Evolutionary conservation across 108 stramenopile species (phyloP), one percentile per base, ranked within the genome.

Genomic region (Craspedostauros australis): DNA sequence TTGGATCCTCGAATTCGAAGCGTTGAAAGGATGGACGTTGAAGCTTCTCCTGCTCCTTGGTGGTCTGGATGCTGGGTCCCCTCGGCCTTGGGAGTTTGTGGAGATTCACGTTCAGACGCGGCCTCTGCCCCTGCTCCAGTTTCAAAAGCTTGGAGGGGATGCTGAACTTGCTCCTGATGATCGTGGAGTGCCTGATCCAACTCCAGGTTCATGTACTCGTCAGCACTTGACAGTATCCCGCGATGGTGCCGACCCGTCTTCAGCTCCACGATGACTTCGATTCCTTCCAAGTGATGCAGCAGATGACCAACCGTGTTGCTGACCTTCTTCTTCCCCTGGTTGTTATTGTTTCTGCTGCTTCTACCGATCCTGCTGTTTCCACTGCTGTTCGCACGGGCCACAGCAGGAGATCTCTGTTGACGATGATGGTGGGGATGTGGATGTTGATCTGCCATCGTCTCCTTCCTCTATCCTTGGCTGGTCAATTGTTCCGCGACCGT

Each of bases 171-270:
- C 23, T 5, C 20, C 25, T 9, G 31, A 46, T 51, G 42, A 26
- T 11, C 31, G 30, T 44, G 18, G 0, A 41, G 39, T 0, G 26
- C 60, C 19, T 62, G 39, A 16, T 60, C 51, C 31, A 89, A 48
- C 1, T 68, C 68, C 25, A 91, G 31, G 44, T 84, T 86, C 88
- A 91, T 91, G 54, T 39, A 71, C 5, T 79, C 60, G 45, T 91
- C 88, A 25, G 80, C 73, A 6, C 60, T 50, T 4, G 33, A 6
- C 3, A 91, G 60, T 21, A 45, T 68, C 2, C 88, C 88, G 36
- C 60, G 62, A 40, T 73, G 70, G 1, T 64, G 41, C 33, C 64
- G 64, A 5, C 88, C 88, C 22, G 67, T 75, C 41, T 91, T 91
- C 18, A 83, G 62, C 64, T 91, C 88, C 8, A 91, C 75, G 33